Evolutionary conservation across 805 yeast genomes (phyloP), one percentile per base, ranked within the genome.

Genomic region (Nematodospora valgi): DNA sequence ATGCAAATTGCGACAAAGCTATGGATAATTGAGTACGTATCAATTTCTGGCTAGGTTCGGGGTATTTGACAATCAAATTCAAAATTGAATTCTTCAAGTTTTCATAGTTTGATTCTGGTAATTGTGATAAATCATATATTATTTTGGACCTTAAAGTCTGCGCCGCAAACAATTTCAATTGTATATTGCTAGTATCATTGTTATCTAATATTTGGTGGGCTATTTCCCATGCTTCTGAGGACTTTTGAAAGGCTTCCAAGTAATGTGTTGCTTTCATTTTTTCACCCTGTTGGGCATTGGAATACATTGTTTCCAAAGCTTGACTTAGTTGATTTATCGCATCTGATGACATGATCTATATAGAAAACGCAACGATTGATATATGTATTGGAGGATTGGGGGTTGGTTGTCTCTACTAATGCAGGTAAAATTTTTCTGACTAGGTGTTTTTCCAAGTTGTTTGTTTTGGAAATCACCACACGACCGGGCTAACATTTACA

Each of bases 61-160:
- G 45, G 35, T 82, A 78, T 12, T 63, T 55, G 9, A 70, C 56
- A 40, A 87, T 55, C 30, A 86, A 64, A 8, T 69, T 63, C 19
- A 93, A 59, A 30, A 89, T 52, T 1, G 88, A 76, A 37, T 77
- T 74, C 51, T 87, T 86, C 39, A 93, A 70, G n/a, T 71, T 74
- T 12, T 60, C 47, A 34, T 79, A 59, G n/a, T 78, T 67, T 4
- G 70, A 73, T 16, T 59, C 66, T 0, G 87, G 85, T 4, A 93
- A 61, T 58, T 93, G 98, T 37, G 40, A 43, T 45, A 91, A 66
- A 59, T 93, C 98, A 56, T 86, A 89, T 9, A 85, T 83, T 34
- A 87, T 74, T 52, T 82, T 89, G 28, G 89, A 80, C 43, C 96
- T 70, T 42, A 93, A 62, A 0, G 98, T 93, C 56, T 94, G 98